Percentiles rank a stretch among this genome's conserved stretches.
phyloP scores from a whole-genome alignment of 164 flowering plant species.

The Saururus chinensis region DNA sequence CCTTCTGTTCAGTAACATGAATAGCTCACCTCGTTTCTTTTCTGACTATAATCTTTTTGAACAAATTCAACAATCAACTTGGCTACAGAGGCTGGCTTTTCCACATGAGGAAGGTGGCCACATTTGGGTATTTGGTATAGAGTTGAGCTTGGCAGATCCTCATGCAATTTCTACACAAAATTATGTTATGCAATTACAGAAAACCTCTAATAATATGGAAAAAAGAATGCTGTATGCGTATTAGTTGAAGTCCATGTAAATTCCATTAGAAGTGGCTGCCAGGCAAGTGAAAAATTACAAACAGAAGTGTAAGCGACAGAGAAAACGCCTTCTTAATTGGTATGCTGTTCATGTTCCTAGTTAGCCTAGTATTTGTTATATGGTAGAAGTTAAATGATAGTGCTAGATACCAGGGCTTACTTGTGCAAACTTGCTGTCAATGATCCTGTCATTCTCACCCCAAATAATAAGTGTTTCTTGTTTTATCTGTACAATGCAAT shows the following conservation, averaged over 20 bases:
- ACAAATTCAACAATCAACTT: conserved; percentile 50
- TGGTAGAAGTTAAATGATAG: not conserved
- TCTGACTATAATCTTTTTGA: not conserved
- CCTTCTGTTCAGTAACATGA: not conserved
- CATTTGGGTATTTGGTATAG: conserved; percentile 62
- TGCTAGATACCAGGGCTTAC: conserved; percentile 26
- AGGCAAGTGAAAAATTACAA: too few species aligned
- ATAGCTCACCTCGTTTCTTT: not conserved
- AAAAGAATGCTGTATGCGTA: not conserved
- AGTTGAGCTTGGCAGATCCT: conserved; percentile 58
- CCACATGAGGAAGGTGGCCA: conserved; percentile 93
- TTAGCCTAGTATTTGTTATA: not conserved
- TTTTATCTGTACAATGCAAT: conserved; percentile 36
- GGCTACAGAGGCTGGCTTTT: conserved; percentile 50
- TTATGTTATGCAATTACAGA: not conserved
- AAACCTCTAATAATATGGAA: not conserved
- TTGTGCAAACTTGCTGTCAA: conserved; percentile 57
- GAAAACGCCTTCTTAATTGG: too few species aligned
- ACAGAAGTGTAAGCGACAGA: too few species aligned
- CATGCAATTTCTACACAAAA: conserved; percentile 52
- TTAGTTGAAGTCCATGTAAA: too few species aligned
- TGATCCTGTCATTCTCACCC: conserved; percentile 88
- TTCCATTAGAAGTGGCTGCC: too few species aligned
- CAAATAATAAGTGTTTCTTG: conserved; percentile 81
- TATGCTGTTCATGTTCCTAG: not conserved